Conservation (phyloP, 2,329 filamentous ascomycete species). For the Colletotrichum sojae region DNA sequence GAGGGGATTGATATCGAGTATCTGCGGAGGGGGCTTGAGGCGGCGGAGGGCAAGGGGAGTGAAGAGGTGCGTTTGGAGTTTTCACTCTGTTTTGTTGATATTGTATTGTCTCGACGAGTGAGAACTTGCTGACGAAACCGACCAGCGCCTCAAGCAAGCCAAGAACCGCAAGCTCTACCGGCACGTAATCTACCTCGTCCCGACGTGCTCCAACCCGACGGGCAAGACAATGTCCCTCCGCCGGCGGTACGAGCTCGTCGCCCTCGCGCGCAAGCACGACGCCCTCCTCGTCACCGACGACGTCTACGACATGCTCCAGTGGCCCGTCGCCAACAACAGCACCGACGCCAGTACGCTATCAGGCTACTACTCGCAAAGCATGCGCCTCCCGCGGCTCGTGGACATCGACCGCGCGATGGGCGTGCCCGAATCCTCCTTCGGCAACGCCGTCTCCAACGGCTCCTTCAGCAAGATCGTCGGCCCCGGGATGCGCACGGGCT, state of each 20-base stretch:
- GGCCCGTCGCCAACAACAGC: constrained; percentile 65
- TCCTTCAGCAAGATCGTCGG: constrained; percentile 91
- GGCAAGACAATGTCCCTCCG: constrained; percentile 83
- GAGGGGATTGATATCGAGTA: constrained; percentile 80
- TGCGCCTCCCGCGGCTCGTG: no score
- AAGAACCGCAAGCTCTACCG: constrained; percentile 80
- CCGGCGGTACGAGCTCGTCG: constrained; percentile 78
- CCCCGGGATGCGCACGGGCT: constrained; percentile 88
- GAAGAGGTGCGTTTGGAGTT: constrained; percentile 16
- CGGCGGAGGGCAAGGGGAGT: constrained; percentile 13
- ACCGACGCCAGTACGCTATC: constrained; percentile 7
- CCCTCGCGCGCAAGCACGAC: constrained; percentile 83
- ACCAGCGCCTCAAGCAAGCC: constrained; percentile 35
- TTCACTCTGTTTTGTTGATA: not conserved
- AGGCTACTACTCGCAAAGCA: no score
- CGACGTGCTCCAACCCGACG: constrained; percentile 91
- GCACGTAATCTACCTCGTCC: constrained; percentile 89
- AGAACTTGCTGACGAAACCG: not conserved
- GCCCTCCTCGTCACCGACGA: constrained; percentile 91
- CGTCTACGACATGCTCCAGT: constrained; percentile 94
- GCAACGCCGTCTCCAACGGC: constrained; percentile 87
- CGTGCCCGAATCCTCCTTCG: constrained; percentile 75
- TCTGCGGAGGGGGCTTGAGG: constrained; percentile 63
- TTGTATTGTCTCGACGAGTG: not conserved
- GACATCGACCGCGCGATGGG: constrained; percentile 50